phyloP scores from a whole-genome alignment of 768 basidiomycete species.

The Suillus placidus region DNA sequence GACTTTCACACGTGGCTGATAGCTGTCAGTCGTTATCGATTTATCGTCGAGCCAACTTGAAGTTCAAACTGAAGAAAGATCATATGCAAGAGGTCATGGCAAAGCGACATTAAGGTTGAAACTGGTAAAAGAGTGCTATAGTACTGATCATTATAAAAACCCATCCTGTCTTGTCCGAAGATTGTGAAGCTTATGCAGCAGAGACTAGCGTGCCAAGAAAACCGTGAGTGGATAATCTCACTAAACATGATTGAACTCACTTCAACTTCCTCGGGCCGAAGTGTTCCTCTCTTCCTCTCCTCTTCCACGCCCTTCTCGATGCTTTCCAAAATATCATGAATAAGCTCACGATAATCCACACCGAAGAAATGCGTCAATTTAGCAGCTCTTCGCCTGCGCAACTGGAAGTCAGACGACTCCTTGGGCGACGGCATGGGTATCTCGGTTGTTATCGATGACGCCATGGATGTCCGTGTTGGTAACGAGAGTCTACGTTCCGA shows the following conservation, averaged over 20 bases:
- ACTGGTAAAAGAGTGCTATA: not conserved
- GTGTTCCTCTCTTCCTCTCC: slow-evolving; percentile 62
- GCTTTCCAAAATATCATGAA: slow-evolving; percentile 77
- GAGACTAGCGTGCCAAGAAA: slow-evolving; percentile 42
- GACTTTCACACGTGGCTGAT: not conserved
- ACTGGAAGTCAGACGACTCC: slow-evolving; percentile 57
- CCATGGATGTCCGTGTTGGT: slow-evolving; percentile 62
- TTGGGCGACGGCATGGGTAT: slow-evolving; percentile 43
- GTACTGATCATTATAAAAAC: slow-evolving; percentile 7
- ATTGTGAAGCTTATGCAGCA: slow-evolving; percentile 39
- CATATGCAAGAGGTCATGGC: slow-evolving; percentile 4
- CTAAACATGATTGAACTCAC: slow-evolving; percentile 42
- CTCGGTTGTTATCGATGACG: slow-evolving; percentile 64
- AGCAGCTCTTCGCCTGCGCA: slow-evolving; percentile 72
- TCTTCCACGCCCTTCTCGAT: slow-evolving; percentile 77
- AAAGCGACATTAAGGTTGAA: slow-evolving; percentile 13
- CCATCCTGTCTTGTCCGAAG: slow-evolving; percentile 31
- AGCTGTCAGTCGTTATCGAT: not conserved
- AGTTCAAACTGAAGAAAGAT: not conserved
- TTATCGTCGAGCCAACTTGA: too few relatives aligned
- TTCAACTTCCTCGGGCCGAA: slow-evolving; percentile 72
- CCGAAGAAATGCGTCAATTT: slow-evolving; percentile 89
- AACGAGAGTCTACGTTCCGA: slow-evolving; percentile 73
- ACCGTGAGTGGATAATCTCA: slow-evolving; percentile 13
- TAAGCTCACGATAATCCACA: slow-evolving; percentile 78